Evolutionary conservation across 805 yeast species (phyloP).

Genomic region (Starmerella bombi): DNA sequence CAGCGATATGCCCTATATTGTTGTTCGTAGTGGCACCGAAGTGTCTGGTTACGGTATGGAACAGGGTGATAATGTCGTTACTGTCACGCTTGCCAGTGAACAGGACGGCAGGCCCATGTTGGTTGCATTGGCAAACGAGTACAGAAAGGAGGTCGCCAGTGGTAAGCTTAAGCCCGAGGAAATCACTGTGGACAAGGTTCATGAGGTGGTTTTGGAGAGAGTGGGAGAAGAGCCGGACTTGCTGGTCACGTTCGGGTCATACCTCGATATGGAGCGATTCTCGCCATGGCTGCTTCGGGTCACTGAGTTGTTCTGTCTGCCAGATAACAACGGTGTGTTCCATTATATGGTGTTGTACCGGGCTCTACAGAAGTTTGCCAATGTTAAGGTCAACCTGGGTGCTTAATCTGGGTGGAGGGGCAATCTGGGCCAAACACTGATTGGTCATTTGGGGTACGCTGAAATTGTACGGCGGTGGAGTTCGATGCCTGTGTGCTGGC

Average conservation of each 20-base stretch:
- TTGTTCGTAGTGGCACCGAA: not conserved
- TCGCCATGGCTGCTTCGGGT: slow-evolving; percentile 97
- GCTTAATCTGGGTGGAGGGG: slow-evolving; percentile 32
- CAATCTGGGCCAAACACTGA: too few species aligned
- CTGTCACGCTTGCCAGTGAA: slow-evolving; percentile 51
- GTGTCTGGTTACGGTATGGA: not conserved
- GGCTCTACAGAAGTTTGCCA: slow-evolving; percentile 39
- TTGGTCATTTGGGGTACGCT: not conserved
- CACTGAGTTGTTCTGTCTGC: slow-evolving; percentile 82
- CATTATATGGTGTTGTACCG: slow-evolving; percentile 66
- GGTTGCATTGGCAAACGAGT: slow-evolving; percentile 73
- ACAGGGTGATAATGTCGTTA: slow-evolving; percentile 29
- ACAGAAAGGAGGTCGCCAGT: slow-evolving; percentile 58
- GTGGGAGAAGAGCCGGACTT: slow-evolving; percentile 92
- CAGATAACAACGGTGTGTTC: slow-evolving; percentile 62
- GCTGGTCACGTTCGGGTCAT: slow-evolving; percentile 72
- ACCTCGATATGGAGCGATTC: slow-evolving; percentile 77
- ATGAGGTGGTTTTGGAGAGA: slow-evolving; percentile 38
- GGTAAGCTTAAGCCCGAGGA: slow-evolving; percentile 51
- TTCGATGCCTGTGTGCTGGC: not conserved
- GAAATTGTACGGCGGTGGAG: not conserved
- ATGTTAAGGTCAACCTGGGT: slow-evolving; percentile 80
- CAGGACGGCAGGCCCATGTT: slow-evolving; percentile 84
- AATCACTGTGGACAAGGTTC: slow-evolving; percentile 61
- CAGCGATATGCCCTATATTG: slow-evolving; percentile 7